Evolutionary conservation across 2,329 filamentous ascomycete genomes (phyloP).

Genomic region (Neopestalotiopsis sp.): DNA sequence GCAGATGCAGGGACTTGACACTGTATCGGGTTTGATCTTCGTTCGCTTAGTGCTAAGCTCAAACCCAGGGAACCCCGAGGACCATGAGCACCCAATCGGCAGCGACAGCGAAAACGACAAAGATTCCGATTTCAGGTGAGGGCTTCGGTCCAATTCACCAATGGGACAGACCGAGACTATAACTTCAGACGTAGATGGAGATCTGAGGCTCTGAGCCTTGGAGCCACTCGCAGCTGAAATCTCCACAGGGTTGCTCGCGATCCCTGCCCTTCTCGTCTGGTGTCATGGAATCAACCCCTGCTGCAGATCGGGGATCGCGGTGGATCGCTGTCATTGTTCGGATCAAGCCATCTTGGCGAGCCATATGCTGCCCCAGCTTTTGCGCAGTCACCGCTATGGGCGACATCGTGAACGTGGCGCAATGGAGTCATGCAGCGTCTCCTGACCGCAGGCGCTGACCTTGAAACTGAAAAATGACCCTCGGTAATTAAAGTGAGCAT

Average conservation of each 20-base stretch:
- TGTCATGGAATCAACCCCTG: not conserved
- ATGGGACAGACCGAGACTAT: not conserved
- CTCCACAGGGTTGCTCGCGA: conserved; percentile 4
- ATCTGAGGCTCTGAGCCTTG: not conserved
- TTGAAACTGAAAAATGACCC: not conserved
- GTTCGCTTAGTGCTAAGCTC: conserved; percentile 6
- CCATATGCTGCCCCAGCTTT: not conserved
- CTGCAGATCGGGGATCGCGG: not conserved
- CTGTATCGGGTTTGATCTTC: conserved; percentile 11
- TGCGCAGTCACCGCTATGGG: not conserved
- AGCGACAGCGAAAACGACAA: not conserved
- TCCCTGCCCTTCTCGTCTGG: not conserved
- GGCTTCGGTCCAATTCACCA: not conserved
- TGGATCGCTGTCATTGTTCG: not conserved
- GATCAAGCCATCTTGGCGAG: not conserved
- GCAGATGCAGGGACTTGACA: conserved; percentile 3
- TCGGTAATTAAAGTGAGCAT: not conserved
- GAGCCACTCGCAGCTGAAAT: not conserved
- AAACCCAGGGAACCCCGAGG: not conserved
- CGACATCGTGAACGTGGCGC: conserved; percentile 1
- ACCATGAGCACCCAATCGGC: conserved; percentile 5
- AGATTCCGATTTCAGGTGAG: not conserved
- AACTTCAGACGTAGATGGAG: not conserved
- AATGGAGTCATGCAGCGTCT: not conserved
- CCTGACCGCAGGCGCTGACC: not conserved